Conservation (phyloP, 768 basidiomycete genomes). For the Termitomyces sp. region DNA sequence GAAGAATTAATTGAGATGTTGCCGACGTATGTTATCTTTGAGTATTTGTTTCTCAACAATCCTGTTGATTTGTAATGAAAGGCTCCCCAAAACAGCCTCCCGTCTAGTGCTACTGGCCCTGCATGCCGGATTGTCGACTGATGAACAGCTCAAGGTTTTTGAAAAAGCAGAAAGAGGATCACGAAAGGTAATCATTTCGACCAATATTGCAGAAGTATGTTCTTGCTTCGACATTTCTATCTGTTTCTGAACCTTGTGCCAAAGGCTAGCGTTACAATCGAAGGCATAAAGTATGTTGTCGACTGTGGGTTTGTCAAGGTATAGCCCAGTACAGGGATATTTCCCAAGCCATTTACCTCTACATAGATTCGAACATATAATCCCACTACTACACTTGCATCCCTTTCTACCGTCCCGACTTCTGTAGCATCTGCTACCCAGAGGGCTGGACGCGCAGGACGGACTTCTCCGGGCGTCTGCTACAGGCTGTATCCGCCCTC, state of each 20-base stretch:
- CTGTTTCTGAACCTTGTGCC: not conserved
- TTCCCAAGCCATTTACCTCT: not conserved
- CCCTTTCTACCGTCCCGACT: constrained; percentile 77
- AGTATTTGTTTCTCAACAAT: not conserved
- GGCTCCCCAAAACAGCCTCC: constrained; percentile 51
- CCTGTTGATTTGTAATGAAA: constrained; percentile 18
- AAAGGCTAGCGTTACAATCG: constrained; percentile 94
- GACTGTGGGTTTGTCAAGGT: constrained; percentile 97
- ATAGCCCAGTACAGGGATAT: not conserved
- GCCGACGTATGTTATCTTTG: constrained; percentile 48
- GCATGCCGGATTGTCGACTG: constrained; percentile 84
- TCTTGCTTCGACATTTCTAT: not conserved
- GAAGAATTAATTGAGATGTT: constrained; percentile 78
- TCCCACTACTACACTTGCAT: constrained; percentile 79
- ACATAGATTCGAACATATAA: constrained; percentile 86
- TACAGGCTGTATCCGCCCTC: constrained; percentile 84
- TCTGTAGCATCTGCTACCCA: constrained; percentile 91
- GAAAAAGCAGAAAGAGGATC: constrained; percentile 68
- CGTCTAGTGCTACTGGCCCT: constrained; percentile 70
- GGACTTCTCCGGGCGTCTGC: constrained; percentile 89
- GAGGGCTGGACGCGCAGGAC: constrained; percentile 91
- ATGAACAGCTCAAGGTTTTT: constrained; percentile 88
- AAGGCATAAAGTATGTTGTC: constrained; percentile 90
- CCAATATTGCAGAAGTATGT: constrained; percentile 91
- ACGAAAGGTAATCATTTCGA: constrained; percentile 89